Evolutionary conservation across 495 filamentous ascomycete species (phyloP), one percentile per base, ranked within the genome.

Genomic region (Lophiostoma macrostomum): DNA sequence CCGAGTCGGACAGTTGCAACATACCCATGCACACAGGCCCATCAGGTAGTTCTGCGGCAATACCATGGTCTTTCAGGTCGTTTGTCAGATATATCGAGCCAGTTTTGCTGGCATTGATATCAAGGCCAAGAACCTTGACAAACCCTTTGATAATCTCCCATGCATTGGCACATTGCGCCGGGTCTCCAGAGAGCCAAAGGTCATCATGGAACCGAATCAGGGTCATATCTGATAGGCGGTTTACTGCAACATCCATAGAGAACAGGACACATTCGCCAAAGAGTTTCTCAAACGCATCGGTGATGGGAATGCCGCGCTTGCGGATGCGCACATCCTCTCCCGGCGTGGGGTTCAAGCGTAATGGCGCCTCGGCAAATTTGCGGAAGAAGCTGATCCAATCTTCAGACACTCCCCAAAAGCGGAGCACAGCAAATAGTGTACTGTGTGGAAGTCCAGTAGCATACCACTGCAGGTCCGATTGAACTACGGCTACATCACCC

Each of bases 11-110:
- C 28, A 51, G 32, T 27, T 36, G 3, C 12, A 51, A 20, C 25
- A 51, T 35, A 6, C 47, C 47, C 32, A 51, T 51, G 25, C 28
- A 51, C 7, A 51, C 36, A 41, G 47, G 4, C 18, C 47, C 47
- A 14, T 40, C 25, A n/a, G 47, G 47, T 16, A 51, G 42, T 20
- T 23, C 28, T 5, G 19, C 27, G 5, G 35, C 36, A 44, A 41
- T 4, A 5, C 19, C 36, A 4, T 12, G 19, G 23, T 51, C 47
- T 30, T 40, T 41, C 2, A 18, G 13, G 5, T 4, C 13, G 4
- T 23, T 22, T 4, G 25, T 14, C 13, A 51, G 20, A 35, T 51
- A 51, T 7, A 41, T 35, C 7, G 47, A 51, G 19, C 32, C 47
- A 25, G 32, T 39, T 18, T 51, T 51, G 5, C n/a, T 20, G 5